These are phyloP conservation scores for Trichoderma reesei DNA, from an alignment of 495 filamentous ascomycete genomes.

Conservation along the genomic window DNA sequence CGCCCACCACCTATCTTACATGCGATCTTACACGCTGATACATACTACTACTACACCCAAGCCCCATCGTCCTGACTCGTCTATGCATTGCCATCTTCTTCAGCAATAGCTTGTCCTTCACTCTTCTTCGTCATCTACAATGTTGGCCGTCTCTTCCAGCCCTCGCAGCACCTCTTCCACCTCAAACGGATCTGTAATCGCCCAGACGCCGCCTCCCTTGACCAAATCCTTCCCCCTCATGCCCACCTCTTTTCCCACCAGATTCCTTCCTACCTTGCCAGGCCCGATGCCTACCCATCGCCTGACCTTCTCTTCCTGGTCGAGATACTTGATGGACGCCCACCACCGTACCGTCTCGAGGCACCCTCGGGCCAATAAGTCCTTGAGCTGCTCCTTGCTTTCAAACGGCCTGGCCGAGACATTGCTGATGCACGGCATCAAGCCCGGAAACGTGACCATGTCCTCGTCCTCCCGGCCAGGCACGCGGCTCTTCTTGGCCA, in stretches of 20 bases:
- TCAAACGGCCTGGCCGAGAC: slow-evolving; percentile 70
- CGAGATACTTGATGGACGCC: slow-evolving; percentile 81
- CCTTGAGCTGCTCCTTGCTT: slow-evolving; percentile 60
- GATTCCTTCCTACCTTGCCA: slow-evolving; percentile 85
- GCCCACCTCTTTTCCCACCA: slow-evolving; percentile 93
- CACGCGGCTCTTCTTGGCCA: slow-evolving; percentile 43
- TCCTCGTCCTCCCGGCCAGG: slow-evolving; percentile 36
- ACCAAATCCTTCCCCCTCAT: slow-evolving; percentile 65
- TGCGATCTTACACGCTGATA: too few species aligned
- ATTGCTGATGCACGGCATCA: slow-evolving; percentile 75
- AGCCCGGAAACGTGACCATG: slow-evolving; percentile 59
- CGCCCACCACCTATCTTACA: too few species aligned
- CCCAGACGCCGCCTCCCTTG: slow-evolving; percentile 88
- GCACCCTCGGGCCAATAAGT: slow-evolving; percentile 64
- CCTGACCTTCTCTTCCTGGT: slow-evolving; percentile 72
- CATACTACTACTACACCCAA: background rate
- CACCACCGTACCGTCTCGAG: slow-evolving; percentile 91
- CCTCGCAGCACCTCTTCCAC: slow-evolving; percentile 64
- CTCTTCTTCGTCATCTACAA: slow-evolving; percentile 29
- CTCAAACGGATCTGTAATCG: slow-evolving; percentile 74
- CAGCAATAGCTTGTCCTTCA: background rate
- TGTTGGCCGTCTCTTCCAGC: slow-evolving; percentile 61
- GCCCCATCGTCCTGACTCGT: background rate
- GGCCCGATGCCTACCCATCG: slow-evolving; percentile 93
- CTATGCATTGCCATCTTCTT: background rate